Base-by-base conservation (phyloP, 78 protist species). In the Cyanophora paradoxa region DNA sequence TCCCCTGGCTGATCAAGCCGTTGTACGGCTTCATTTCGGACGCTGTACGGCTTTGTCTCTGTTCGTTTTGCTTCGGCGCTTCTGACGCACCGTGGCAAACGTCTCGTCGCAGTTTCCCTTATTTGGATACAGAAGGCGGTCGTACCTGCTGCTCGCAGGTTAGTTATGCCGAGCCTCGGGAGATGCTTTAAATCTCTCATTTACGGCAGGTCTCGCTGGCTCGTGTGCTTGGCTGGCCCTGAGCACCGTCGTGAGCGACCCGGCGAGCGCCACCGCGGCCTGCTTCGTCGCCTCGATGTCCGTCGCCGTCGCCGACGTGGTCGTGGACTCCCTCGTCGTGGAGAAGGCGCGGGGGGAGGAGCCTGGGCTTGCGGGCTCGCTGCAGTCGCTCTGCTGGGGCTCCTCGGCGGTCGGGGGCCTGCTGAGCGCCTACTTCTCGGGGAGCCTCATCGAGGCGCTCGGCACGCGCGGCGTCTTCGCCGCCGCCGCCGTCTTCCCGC, bases 371-470 rank as follows among this genome's bases (percentile, higher is more conserved):
- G 20, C 50, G 17, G 68, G 68, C 41, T 24, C 68, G 50, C 46
- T 62, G 31, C 68, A 62, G 68, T 62, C 68, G 68, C 68, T 62
- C 31, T 62, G 68, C 68, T 62, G 68, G 68, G 0, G 22, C 10
- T 33, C 34, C 31, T 31, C 3, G n/a, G n/a, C 68, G 33, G 11
- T 37, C 3, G 68, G 68, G 33, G 42, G 41, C 11, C 42, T 62
- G 8, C 50, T 31, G 20, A 4, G 50, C 17, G 46, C 68, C n/a
- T 62, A 62, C 68, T 1, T 20, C 2, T 62, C 68, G 20, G 68
- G 68, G 28, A 20, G 16, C 19, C 41, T 36, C 34, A 28, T 62
- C 26, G 33, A 62, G 14, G 1, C 16, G 5, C 7, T 62, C 13
- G 17, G 36, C 11, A 10, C 48, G 3, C 19, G 37, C 20, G 33